Base-by-base conservation (phyloP, 768 basidiomycete species). In the Gyrodon lividus region DNA sequence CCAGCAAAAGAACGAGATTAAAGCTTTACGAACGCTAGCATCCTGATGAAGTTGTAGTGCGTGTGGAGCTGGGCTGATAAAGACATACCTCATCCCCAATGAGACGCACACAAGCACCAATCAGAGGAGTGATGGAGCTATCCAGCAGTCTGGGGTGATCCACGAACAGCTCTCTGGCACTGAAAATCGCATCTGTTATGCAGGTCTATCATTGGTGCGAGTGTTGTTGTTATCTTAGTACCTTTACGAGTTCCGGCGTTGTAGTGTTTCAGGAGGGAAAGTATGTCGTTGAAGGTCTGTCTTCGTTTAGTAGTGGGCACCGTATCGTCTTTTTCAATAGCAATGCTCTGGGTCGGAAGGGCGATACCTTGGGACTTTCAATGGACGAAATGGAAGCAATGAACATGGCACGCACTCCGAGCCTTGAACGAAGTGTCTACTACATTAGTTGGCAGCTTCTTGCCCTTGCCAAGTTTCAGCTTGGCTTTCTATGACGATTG, bases 361-460 rank as follows among this genome's bases (percentile, higher is more conserved):
- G 85, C 87, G 67, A 98, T 96, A 20, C 92, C 95, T 98, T 61
- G 34, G 24, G 12, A 23, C 12, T 46, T 56, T 48, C 58, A 65
- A 50, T 34, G 48, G 38, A 53, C 24, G 16, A 16, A 33, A 38
- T 4, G 30, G 17, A 30, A 17, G 26, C 10, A 50, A 23, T 14
- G 6, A 6, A 31, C 38, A 7, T n/a, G 40, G 34, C 43, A 75
- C 89, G 60, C 63, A 97, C 96, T 92, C 52, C 92, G 83, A 28
- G 92, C 85, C 67, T 95, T 93, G 80, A 96, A 98, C 1, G 95
- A 94, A 1, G 96, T 98, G 70, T 98, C 92, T 58, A 98, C 82
- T 5, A 83, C 90, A 77, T 98, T 98, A 41, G 73, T 77, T 9
- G 93, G 77, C 9, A 74, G 66, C 60, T 87, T 82, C 69, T 95